Base-by-base conservation (phyloP, 139 green algal genomes). In the Microglena sp. region DNA sequence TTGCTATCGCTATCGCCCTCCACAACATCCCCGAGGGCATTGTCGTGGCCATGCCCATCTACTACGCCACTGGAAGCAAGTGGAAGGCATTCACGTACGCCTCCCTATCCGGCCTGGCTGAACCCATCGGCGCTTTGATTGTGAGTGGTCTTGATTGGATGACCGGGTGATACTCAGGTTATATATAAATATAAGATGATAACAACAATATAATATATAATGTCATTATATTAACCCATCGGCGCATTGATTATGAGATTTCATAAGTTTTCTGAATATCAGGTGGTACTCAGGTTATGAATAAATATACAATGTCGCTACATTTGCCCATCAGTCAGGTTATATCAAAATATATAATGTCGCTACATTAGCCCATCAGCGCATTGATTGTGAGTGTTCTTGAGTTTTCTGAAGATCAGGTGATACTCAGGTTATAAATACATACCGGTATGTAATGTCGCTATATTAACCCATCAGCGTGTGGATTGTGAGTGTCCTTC, bases 41-140 rank as follows among this genome's bases (percentile, higher is more conserved):
- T 1, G 85, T 82, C n/a, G 86, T 95, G n/a, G 85, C 88, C 0
- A 81, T 95, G 67, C 89, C 89, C 2, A 76, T 94, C 33, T 94
- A 89, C 73, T 92, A 90, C 32, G 80, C 87, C 33, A 95, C 88
- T 1, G 72, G 78, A 32, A 77, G 35, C 55, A 71, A 70, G 31
- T 86, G 68, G 75, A 87, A 87, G 44, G 88, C 71, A 26, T 90
- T 95, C 59, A 60, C 76, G 15, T 90, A 82, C 82, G 70, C 72
- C 33, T 80, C 80, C 6, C 31, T 92, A 2, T 85, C 70, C 5
- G 88, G 86, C 30, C 5, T 91, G 2, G 79, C 76, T 1, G 86
- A 93, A 77, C 86, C 84, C 3, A 69, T 95, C 15, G 88, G 83
- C 8, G 88, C 71, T 1, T 33, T 93, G 6, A n/a, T 92, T 6